A percentile compares a stretch with the other conserved stretches of the same genome.
Evolutionary conservation across 2,329 filamentous ascomycete genomes (phyloP).

Genomic region (Diaporthe sp.): DNA sequence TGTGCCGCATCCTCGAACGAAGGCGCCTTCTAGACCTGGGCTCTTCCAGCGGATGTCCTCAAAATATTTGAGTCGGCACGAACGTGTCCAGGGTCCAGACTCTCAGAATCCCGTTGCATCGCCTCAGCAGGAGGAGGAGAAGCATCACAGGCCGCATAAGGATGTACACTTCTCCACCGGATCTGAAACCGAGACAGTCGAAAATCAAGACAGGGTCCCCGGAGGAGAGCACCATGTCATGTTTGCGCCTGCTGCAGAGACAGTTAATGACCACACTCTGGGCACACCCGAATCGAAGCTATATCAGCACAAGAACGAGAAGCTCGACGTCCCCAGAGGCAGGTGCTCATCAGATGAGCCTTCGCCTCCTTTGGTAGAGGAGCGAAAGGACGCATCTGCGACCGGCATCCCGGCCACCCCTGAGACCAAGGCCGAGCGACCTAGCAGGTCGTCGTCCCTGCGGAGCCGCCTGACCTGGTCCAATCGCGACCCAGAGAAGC

Average conservation of each 20-base stretch:
- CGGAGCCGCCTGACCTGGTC: constrained; percentile 38
- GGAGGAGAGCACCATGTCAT: constrained; percentile 64
- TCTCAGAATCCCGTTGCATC: constrained; percentile 9
- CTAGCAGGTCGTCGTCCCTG: constrained; percentile 36
- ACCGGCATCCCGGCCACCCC: not conserved
- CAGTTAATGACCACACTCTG: constrained; percentile 4
- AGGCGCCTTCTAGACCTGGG: constrained; percentile 50
- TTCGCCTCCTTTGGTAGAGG: not conserved
- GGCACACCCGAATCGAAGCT: not conserved
- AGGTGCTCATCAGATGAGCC: constrained; percentile 8
- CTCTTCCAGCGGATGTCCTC: constrained; percentile 65
- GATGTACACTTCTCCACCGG: constrained; percentile 36
- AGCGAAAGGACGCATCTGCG: not conserved
- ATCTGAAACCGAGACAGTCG: constrained; percentile 21
- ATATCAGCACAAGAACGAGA: constrained; percentile 1
- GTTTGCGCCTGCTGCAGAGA: constrained; percentile 59
- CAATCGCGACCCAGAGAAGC: constrained; percentile 54
- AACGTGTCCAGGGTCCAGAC: not conserved
- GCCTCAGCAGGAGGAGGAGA: constrained; percentile 12
- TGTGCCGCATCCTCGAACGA: constrained; percentile 67
- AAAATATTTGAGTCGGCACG: constrained; percentile 45
- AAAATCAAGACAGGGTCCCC: not conserved
- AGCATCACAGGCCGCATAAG: constrained; percentile 43
- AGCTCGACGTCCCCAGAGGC: constrained; percentile 16
- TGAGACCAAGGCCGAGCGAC: constrained; percentile 16